A percentile compares a stretch with the other conserved stretches of the same genome.
phyloP scores from a whole-genome alignment of 495 filamentous ascomycete genomes.

The Neurospora tetrasperma region DNA sequence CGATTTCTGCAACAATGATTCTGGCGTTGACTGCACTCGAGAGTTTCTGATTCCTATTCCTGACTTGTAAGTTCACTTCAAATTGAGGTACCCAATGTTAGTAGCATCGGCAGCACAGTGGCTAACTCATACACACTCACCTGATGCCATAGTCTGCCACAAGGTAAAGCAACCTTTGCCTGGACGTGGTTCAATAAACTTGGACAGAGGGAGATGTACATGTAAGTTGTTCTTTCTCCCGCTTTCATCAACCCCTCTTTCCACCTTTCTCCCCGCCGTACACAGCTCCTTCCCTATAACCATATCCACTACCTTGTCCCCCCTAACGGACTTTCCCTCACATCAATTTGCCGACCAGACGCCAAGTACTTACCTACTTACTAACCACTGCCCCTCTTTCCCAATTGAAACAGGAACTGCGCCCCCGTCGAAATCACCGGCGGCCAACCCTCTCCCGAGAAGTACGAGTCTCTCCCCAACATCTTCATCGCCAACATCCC shows the following conservation, averaged over 20 bases:
- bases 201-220: slow-evolving; percentile 52
- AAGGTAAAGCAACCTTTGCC: slow-evolving; percentile 33
- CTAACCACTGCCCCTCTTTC: too few species aligned
- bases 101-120: too few species aligned
- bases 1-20: slow-evolving; percentile 17
- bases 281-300: background rate
- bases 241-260: background rate
- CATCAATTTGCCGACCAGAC: too few species aligned
- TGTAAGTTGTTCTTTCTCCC: slow-evolving; percentile 11
- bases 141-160: slow-evolving; percentile 6
- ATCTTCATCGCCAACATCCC: slow-evolving; percentile 51
- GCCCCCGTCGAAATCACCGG: slow-evolving; percentile 41
- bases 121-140: too few species aligned
- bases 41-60: slow-evolving; percentile 18
- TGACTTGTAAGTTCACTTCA: slow-evolving; percentile 7
- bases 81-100: background rate
- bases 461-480: slow-evolving; percentile 35
- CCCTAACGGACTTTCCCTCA: background rate
- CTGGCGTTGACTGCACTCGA: slow-evolving; percentile 17
- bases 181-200: slow-evolving; percentile 53
- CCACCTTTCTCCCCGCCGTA: background rate
- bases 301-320: background rate
- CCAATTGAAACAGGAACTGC: slow-evolving; percentile 33
- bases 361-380: too few species aligned
- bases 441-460: slow-evolving; percentile 19